Evolutionary conservation across 495 filamentous ascomycete genomes (phyloP).

Genomic region (Thermothielavioides terrestris): DNA sequence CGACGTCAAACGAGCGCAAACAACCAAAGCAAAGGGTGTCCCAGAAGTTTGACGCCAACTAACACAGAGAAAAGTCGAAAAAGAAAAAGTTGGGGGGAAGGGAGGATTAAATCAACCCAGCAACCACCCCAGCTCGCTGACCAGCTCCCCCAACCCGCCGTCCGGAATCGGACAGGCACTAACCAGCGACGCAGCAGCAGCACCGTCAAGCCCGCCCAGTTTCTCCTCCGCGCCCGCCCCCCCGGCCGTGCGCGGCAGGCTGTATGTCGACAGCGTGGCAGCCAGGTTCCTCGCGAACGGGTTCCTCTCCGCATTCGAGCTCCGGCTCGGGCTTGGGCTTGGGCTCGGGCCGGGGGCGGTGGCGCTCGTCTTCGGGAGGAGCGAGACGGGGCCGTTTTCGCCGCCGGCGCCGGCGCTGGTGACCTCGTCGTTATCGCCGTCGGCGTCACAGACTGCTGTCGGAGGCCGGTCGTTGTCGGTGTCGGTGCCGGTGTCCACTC

Average conservation of each 20-base stretch:
- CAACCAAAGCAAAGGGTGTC: no score
- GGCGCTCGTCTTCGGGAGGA: no score
- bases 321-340: no score
- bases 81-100: constrained; percentile 4
- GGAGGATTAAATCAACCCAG: constrained; percentile 23
- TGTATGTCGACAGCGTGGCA: constrained; percentile 34
- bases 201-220: not conserved
- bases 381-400: no score
- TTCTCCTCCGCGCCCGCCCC: constrained; percentile 1
- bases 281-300: constrained; percentile 17
- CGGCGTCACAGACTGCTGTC: no score
- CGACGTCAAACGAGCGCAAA: no score
- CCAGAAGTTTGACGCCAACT: no score
- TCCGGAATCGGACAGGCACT: constrained; percentile 28
- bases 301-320: constrained; percentile 1
- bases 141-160: constrained; percentile 34
- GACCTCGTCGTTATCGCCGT: not conserved
- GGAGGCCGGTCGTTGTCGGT: not conserved
- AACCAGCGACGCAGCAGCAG: constrained; percentile 11
- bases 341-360: no score
- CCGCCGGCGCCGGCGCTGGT: not conserved
- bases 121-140: constrained; percentile 41
- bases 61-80: not conserved
- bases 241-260: constrained; percentile 27
- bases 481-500: not conserved